Conservation (phyloP, 1,284 basidiomycete genomes). For the Athelia psychrophila region DNA sequence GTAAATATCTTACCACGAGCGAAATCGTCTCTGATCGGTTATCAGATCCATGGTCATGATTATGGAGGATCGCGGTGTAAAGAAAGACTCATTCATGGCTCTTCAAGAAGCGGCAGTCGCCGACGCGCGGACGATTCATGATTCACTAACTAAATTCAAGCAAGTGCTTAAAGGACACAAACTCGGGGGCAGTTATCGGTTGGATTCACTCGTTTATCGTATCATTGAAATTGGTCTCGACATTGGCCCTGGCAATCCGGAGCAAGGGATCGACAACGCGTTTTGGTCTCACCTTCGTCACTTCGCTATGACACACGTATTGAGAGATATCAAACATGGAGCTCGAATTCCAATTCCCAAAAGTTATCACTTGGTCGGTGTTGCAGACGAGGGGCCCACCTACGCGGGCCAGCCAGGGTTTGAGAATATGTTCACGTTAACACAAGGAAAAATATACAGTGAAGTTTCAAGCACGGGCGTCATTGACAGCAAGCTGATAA, state of each 20-base stretch:
- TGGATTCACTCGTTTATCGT: slow-evolving; percentile 47
- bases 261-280: slow-evolving; percentile 42
- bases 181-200: slow-evolving; percentile 49
- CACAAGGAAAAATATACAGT: slow-evolving; percentile 63
- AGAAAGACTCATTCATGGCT: slow-evolving; percentile 46
- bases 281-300: slow-evolving; percentile 57
- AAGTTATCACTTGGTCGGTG: slow-evolving; percentile 66
- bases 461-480: slow-evolving; percentile 11
- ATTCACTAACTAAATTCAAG: slow-evolving; percentile 45
- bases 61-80: slow-evolving; percentile 63
- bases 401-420: slow-evolving; percentile 43
- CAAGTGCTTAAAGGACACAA: slow-evolving; percentile 44
- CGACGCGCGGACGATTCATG: slow-evolving; percentile 51
- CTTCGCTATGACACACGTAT: slow-evolving; percentile 56
- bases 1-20: not conserved
- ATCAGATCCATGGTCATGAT: slow-evolving; percentile 66
- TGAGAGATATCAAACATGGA: slow-evolving; percentile 69
- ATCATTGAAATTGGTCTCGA: slow-evolving; percentile 48
- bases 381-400: slow-evolving; percentile 74
- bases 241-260: slow-evolving; percentile 34
- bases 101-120: slow-evolving; percentile 56
- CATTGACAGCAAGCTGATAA: not conserved
- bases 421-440: slow-evolving; percentile 50
- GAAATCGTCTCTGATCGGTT: not conserved
- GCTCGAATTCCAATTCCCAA: slow-evolving; percentile 70